Percentiles rank a stretch among this genome's conserved stretches.
Evolutionary conservation across 2,329 filamentous ascomycete species (phyloP).

Genomic region (Phialocephala subalpina): DNA sequence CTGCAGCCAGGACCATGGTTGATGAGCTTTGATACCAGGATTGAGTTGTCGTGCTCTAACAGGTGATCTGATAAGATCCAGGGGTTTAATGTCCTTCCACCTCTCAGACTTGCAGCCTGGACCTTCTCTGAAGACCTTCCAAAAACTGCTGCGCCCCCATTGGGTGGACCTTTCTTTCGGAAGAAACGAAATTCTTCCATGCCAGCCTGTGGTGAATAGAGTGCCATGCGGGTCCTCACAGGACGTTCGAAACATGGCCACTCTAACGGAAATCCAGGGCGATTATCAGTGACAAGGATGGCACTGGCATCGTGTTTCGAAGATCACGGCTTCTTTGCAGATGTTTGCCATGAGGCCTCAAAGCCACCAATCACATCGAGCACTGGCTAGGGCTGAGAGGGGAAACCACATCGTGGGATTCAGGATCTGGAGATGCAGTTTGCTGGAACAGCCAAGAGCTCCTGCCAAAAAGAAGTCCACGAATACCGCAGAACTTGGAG

Average conservation of each 20-base stretch:
- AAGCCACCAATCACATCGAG: not conserved
- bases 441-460: not conserved
- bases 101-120: conserved; percentile 15
- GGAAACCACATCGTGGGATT: not conserved
- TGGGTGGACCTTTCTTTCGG: not conserved
- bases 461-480: not conserved
- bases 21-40: not conserved
- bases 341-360: not conserved
- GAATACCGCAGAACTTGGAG: not conserved
- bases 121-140: not conserved
- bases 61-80: not conserved
- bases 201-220: conserved; percentile 18
- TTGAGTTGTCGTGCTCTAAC: not conserved
- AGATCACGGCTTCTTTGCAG: not conserved
- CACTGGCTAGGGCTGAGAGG: not conserved
- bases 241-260: not conserved
- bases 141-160: not conserved
- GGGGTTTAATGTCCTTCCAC: conserved; percentile 13
- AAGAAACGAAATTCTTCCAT: conserved; percentile 3
- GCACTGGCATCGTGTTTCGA: conserved; percentile 5
- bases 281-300: not conserved
- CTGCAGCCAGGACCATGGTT: not conserved
- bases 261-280: not conserved
- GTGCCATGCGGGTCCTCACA: conserved; percentile 5
- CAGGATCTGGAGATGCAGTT: not conserved